These are phyloP conservation scores for Forsythia suspensa DNA, from an alignment of 257 asterid species.

Conservation along the genomic window DNA sequence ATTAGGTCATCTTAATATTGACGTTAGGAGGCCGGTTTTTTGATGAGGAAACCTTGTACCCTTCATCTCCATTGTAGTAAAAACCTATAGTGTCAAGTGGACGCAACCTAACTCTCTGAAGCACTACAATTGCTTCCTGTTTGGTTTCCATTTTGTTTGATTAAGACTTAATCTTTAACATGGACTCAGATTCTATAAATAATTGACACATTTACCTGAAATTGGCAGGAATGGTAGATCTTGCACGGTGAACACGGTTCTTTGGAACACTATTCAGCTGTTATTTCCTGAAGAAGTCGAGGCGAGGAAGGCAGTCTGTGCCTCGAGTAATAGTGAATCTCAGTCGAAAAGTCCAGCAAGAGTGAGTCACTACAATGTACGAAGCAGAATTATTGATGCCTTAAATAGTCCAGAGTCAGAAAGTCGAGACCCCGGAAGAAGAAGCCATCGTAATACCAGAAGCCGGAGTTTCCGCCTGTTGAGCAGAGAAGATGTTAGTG, in stretches of 20 bases:
- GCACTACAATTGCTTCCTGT: too few species aligned
- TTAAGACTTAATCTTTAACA: background rate
- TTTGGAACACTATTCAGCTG: conserved; percentile 94
- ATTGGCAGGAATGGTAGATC: conserved; percentile 73
- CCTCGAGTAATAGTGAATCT: background rate
- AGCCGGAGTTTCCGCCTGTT: conserved; percentile 18
- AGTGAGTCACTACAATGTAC: conserved; percentile 21
- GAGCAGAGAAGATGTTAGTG: background rate
- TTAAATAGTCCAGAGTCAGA: conserved; percentile 49
- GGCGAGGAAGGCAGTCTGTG: conserved; percentile 50
- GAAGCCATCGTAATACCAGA: conserved; percentile 13
- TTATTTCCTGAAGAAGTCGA: conserved; percentile 85
- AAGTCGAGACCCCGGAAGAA: background rate
- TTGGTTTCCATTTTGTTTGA: too few species aligned
- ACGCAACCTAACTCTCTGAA: too few species aligned
- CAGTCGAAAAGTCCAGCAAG: conserved; percentile 26
- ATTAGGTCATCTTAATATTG: too few species aligned
- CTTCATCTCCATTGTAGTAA: background rate
- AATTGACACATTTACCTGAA: background rate
- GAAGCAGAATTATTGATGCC: conserved; percentile 36
- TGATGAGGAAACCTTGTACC: background rate
- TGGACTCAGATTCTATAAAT: background rate
- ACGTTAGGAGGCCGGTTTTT: background rate
- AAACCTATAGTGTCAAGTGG: background rate
- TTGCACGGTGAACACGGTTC: conserved; percentile 88